These are phyloP conservation scores for Colletotrichum tabaci DNA, from an alignment of 2,329 filamentous ascomycete genomes.

Conservation along the genomic window DNA sequence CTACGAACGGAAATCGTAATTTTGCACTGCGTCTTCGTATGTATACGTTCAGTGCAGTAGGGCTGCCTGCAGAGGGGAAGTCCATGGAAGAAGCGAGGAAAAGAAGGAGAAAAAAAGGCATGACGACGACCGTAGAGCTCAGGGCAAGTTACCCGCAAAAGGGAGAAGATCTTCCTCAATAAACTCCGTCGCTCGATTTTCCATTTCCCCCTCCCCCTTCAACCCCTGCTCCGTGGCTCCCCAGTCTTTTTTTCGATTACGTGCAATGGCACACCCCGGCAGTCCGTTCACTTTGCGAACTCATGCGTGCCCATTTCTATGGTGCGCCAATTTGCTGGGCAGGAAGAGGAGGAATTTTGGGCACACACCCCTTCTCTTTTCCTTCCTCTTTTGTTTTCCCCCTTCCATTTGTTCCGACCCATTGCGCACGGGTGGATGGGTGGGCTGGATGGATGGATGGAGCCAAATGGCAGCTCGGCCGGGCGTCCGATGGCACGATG, in stretches of 20 bases:
- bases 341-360: slow-evolving; percentile 3
- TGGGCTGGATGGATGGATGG: slow-evolving; percentile 5
- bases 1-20: no score
- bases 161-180: slow-evolving; percentile 19
- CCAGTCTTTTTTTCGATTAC: slow-evolving; percentile 27
- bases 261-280: slow-evolving; percentile 30
- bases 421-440: background rate
- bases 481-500: slow-evolving; percentile 29
- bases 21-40: slow-evolving; percentile 11
- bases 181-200: slow-evolving; percentile 16
- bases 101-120: background rate
- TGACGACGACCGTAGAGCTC: slow-evolving; percentile 19
- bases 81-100: background rate
- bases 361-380: slow-evolving; percentile 13
- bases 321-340: background rate
- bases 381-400: no score
- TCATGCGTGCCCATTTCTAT: slow-evolving; percentile 31
- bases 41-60: background rate
- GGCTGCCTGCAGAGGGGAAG: background rate
- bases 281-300: slow-evolving; percentile 25
- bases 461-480: slow-evolving; percentile 3
- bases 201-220: background rate
- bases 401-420: no score
- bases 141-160: slow-evolving; percentile 10
- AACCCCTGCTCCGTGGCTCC: slow-evolving; percentile 17